A percentile compares a stretch with the other conserved stretches of the same genome.
Conservation (phyloP, 352 stramenopile species). For the Globisporangium takayamanum region DNA sequence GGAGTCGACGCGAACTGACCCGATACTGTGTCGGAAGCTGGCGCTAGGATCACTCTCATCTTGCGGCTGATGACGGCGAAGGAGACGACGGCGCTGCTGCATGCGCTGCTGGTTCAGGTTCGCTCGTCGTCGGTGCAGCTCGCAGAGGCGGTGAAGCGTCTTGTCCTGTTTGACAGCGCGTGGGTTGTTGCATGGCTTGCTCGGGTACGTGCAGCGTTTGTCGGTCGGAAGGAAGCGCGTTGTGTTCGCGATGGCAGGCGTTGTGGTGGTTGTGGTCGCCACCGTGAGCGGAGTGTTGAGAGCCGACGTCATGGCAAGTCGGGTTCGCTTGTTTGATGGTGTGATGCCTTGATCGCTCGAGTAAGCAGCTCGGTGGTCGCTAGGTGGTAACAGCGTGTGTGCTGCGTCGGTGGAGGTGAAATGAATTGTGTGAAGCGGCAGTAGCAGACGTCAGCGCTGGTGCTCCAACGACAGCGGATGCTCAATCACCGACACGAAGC, state of each 20-base stretch:
- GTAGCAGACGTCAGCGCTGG: not conserved
- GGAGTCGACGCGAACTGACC: not conserved
- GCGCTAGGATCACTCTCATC: not conserved
- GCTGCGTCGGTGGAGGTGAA: not conserved
- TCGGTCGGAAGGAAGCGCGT: not conserved
- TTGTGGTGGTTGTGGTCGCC: not conserved
- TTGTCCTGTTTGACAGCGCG: constrained; percentile 42
- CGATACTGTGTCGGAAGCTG: not conserved
- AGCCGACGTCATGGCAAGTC: not conserved
- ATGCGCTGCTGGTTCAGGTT: constrained; percentile 36
- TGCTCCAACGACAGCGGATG: not conserved
- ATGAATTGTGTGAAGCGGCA: not conserved
- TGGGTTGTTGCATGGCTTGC: constrained; percentile 34
- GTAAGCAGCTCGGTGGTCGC: no score
- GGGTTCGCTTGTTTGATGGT: no score
- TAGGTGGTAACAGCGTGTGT: not conserved
- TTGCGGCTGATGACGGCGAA: not conserved
- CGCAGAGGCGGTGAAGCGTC: constrained; percentile 38
- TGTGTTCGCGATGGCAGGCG: not conserved
- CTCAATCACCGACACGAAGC: not conserved
- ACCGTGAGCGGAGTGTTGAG: not conserved
- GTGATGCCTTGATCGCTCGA: no score
- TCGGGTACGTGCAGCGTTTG: constrained; percentile 40
- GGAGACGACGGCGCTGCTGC: constrained; percentile 18
- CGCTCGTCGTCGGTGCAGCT: constrained; percentile 25